Conservation (phyloP, 1,139 yeast genomes). For the Candida neerlandica region DNA sequence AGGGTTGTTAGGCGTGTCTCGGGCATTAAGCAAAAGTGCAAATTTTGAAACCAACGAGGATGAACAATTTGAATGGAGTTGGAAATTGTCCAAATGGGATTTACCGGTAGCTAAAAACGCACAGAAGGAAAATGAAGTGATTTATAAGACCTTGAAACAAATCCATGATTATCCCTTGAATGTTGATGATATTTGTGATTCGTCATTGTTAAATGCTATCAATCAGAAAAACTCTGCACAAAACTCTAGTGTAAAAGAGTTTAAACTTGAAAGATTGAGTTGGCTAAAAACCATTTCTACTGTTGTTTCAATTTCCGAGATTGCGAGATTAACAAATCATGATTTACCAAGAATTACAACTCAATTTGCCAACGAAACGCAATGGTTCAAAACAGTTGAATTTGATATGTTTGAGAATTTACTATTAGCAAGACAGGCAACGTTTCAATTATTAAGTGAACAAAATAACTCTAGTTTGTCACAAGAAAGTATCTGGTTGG, state of each 20-base stretch:
- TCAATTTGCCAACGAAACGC: conserved; percentile 19
- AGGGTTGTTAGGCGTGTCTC: conserved; percentile 55
- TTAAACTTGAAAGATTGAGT: conserved; percentile 13
- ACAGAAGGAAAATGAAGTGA: conserved; percentile 38
- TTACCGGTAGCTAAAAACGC: conserved; percentile 46
- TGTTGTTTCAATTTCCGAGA: conserved; percentile 20
- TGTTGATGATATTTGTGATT: conserved; percentile 18
- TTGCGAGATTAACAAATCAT: conserved; percentile 1
- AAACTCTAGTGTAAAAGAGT: conserved; percentile 20
- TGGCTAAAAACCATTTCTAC: conserved; percentile 45
- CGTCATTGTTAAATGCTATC: conserved; percentile 23
- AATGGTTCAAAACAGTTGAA: conserved; percentile 43
- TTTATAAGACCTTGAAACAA: conserved; percentile 51
- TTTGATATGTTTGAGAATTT: conserved; percentile 42
- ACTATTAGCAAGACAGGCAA: conserved; percentile 39
- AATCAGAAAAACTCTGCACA: conserved; percentile 15
- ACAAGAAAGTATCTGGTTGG: conserved; percentile 22
- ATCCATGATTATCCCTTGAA: conserved; percentile 33
- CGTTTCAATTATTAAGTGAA: conserved; percentile 29
- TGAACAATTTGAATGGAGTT: conserved; percentile 50
- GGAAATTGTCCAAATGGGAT: conserved; percentile 78
- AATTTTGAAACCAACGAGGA: conserved; percentile 5
- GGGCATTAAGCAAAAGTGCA: conserved; percentile 26
- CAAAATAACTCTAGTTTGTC: conserved; percentile 7
- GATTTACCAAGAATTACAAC: conserved; percentile 6